Evolutionary conservation across 2,329 filamentous ascomycete genomes (phyloP).

Genomic region (Talaromyces piceae): DNA sequence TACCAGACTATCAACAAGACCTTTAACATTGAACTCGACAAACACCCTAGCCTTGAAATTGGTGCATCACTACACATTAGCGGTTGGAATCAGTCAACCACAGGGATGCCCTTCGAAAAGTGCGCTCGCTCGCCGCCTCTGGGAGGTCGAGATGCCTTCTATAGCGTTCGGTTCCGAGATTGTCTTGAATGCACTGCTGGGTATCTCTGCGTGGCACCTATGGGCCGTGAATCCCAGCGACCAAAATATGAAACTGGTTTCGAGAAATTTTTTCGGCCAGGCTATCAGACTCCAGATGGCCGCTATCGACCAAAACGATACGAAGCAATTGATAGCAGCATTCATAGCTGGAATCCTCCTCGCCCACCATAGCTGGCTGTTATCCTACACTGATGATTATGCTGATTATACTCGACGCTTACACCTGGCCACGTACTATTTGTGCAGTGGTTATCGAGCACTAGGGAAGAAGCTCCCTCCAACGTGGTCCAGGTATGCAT

Average conservation of each 20-base stretch:
- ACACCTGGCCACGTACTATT: not conserved
- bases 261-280: constrained; percentile 6
- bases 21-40: constrained; percentile 3
- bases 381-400: constrained; percentile 1
- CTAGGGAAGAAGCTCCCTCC: not conserved
- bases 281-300: constrained; percentile 3
- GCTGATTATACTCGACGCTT: not conserved
- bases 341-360: constrained; percentile 6
- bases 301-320: not conserved
- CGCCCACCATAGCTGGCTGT: constrained; percentile 9
- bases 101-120: not conserved
- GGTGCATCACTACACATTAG: constrained; percentile 9
- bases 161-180: constrained; percentile 7
- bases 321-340: not conserved
- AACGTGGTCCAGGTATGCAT: constrained; percentile 3
- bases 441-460: constrained; percentile 5
- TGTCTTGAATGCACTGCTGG: constrained; percentile 7
- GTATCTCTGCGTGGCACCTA: constrained; percentile 10
- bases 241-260: not conserved
- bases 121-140: not conserved
- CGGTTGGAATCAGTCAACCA: not conserved
- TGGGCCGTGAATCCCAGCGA: constrained; percentile 7
- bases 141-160: constrained; percentile 5
- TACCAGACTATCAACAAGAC: not conserved
- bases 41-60: constrained; percentile 5